Base-by-base conservation (phyloP, 2,329 filamentous ascomycete genomes). In the Beauveria australis region DNA sequence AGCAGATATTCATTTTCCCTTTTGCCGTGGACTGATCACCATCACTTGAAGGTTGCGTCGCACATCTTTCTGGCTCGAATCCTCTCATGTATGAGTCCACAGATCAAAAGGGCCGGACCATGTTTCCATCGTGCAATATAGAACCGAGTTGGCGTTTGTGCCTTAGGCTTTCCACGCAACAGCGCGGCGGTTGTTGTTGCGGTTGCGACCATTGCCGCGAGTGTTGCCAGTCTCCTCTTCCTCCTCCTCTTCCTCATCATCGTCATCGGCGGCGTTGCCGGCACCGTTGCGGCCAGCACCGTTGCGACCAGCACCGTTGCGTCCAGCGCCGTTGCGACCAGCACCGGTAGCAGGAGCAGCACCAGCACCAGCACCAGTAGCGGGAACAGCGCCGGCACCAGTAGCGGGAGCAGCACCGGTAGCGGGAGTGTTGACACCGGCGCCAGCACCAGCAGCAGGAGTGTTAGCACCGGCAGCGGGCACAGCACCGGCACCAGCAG, bases 131-230 rank as follows among this genome's bases (percentile, higher is more conserved):
- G 24, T 24, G 3, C 30, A 22, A 46, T 16, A 7, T 28, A 28
- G 10, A 41, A 41, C 19, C 1, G 3, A 12, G 16, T 9, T 19
- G n/a, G 8, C 6, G 43, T 28, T 33, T 3, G 7, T 49, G 46
- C 40, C 57, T 65, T 62, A 66, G 22, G 62, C 63, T 8, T 44
- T 53, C 58, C 66, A 66, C 52, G 57, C 58, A 22, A 66, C 33
- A n/a, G 61, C 63, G 16, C 64, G 62, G 56, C 65, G 30, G 48
- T 60, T 43, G 37, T 62, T 30, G 48, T 51, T 51, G 48, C 54
- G 56, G 33, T 54, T 60, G 37, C 22, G 16, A 37, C 51, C 52
- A 30, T 61, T 49, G 53, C 53, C 16, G 43, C 57, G 53, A 24
- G 41, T 40, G 12, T 53, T 59, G 44, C 51, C 64, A 37, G 52